These are phyloP conservation scores for Chalara sp. DNA, from an alignment of 2,329 filamentous ascomycete genomes.

Conservation along the genomic window DNA sequence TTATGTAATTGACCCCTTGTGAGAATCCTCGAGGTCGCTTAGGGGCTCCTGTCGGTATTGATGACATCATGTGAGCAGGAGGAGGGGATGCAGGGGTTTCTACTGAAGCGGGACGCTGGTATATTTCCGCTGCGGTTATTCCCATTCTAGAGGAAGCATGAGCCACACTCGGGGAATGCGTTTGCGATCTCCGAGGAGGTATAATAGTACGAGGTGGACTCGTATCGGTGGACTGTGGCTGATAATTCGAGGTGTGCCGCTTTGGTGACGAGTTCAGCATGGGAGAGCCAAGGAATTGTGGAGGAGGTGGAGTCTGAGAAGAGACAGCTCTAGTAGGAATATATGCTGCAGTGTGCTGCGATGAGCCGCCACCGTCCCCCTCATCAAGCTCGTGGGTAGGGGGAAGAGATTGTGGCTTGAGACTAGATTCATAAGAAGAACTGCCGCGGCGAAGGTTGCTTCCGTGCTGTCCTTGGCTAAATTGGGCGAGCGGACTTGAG, in stretches of 20 bases:
- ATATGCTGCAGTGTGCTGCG: constrained; percentile 26
- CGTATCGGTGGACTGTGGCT: constrained; percentile 29
- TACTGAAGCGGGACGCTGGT: constrained; percentile 46
- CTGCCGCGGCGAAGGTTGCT: constrained; percentile 41
- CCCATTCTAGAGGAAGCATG: constrained; percentile 40
- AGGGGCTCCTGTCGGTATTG: constrained; percentile 7
- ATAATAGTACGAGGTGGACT: constrained; percentile 32
- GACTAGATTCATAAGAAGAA: constrained; percentile 47
- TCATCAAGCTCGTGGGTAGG: constrained; percentile 58
- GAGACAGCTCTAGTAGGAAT: constrained; percentile 22
- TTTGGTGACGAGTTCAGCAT: constrained; percentile 50
- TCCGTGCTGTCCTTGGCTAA: constrained; percentile 33
- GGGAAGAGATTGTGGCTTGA: constrained; percentile 46
- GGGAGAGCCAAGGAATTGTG: constrained; percentile 31
- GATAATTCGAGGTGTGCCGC: constrained; percentile 43
- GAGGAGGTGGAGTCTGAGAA: constrained; percentile 45
- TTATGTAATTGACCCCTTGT: constrained; percentile 49
- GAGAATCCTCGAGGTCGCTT: constrained; percentile 45
- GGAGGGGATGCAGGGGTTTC: constrained; percentile 21
- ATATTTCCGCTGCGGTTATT: constrained; percentile 29
- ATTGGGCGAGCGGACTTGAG: constrained; percentile 59
- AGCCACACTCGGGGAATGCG: constrained; percentile 53
- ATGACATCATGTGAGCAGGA: constrained; percentile 2
- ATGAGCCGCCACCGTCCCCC: constrained; percentile 24
- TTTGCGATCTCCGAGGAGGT: constrained; percentile 53